Conservation (phyloP, 2,329 filamentous ascomycete genomes). For the Pezicula radicicola region DNA sequence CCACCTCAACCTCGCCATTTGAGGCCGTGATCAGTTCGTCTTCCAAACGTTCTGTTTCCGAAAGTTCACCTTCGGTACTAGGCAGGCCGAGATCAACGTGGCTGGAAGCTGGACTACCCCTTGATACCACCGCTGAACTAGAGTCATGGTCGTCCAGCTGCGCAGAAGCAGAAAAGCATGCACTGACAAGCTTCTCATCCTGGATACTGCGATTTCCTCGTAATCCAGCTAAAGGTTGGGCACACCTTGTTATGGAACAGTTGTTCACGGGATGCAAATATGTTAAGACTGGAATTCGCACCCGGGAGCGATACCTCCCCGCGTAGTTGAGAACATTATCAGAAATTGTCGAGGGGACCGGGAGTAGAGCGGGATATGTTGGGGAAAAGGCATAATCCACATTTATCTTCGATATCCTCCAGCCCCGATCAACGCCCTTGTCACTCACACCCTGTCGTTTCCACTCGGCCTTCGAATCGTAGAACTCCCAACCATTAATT, state of each 20-base stretch:
- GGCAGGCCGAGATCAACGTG: conserved; percentile 42
- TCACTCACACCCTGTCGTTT: conserved; percentile 81
- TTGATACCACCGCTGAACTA: conserved; percentile 20
- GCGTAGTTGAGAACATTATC: conserved; percentile 96
- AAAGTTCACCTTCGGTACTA: conserved; percentile 44
- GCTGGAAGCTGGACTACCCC: conserved; percentile 43
- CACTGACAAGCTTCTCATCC: conserved; percentile 88
- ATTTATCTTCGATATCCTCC: conserved; percentile 91
- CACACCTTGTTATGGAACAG: conserved; percentile 92
- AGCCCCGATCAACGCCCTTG: conserved; percentile 60
- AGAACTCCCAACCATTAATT: conserved; percentile 78
- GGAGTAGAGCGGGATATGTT: conserved; percentile 83
- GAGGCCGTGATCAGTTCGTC: conserved; percentile 60
- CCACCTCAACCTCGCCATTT: conserved; percentile 47
- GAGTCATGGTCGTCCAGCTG: conserved; percentile 20
- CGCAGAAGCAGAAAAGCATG: conserved; percentile 74
- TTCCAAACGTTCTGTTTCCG: conserved; percentile 63
- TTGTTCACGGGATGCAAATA: conserved; percentile 98
- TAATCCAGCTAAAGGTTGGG: conserved; percentile 85
- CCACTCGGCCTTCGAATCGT: conserved; percentile 84
- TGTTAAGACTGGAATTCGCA: conserved; percentile 82
- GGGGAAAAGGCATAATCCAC: conserved; percentile 85
- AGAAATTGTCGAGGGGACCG: conserved; percentile 87
- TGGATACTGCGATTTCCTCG: conserved; percentile 88
- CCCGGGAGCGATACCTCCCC: conserved; percentile 80